A percentile compares a stretch with the other conserved stretches of the same genome.
These are phyloP conservation scores for Daedaleopsis nitida DNA, from an alignment of 768 basidiomycete genomes.

Conservation along the genomic window DNA sequence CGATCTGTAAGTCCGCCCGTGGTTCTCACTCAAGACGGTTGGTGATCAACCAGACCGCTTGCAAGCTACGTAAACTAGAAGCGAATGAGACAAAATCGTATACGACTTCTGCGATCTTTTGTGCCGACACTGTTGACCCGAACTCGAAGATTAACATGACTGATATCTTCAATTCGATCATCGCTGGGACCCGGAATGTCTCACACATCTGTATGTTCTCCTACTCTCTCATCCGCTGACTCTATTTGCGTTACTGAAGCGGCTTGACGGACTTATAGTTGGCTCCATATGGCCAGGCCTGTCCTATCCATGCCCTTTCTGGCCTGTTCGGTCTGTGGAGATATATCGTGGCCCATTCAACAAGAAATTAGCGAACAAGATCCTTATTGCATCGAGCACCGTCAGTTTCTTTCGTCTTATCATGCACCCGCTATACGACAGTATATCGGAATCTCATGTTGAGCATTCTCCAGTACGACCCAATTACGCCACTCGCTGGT, in stretches of 20 bases:
- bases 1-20: background rate
- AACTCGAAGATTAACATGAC: background rate
- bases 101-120: background rate
- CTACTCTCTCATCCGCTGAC: no score
- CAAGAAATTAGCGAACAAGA: slow-evolving; percentile 10
- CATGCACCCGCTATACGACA: background rate
- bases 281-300: background rate
- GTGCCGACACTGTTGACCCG: background rate
- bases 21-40: background rate
- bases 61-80: background rate
- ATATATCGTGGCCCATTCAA: slow-evolving; percentile 19
- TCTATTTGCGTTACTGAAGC: background rate
- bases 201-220: background rate
- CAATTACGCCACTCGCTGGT: background rate
- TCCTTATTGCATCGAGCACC: slow-evolving; percentile 12
- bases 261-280: background rate
- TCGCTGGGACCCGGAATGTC: background rate
- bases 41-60: background rate
- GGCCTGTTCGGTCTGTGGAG: slow-evolving; percentile 15
- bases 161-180: background rate
- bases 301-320: background rate
- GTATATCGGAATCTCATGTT: background rate
- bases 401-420: slow-evolving; percentile 4
- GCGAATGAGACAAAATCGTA: background rate
- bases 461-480: background rate